phyloP scores from a whole-genome alignment of 345 rosid species.

The Linum usitatissimum region DNA sequence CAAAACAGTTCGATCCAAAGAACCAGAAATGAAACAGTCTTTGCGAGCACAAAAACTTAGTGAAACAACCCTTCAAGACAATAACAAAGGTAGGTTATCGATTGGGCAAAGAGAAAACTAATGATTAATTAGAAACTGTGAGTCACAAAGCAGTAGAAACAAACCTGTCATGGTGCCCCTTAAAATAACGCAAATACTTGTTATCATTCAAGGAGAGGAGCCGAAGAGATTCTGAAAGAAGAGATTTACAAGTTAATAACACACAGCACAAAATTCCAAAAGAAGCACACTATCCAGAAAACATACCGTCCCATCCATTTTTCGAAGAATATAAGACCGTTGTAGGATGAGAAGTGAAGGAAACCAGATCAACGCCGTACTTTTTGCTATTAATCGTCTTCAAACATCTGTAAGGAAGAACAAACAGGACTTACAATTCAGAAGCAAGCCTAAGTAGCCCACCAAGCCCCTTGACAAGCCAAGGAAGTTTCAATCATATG shows the following conservation, averaged over 20 bases:
- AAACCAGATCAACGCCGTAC: constrained; percentile 93
- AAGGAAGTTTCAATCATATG: too few species aligned
- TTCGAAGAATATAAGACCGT: constrained; percentile 92
- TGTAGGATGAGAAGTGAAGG: constrained; percentile 78
- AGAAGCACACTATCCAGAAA: background rate
- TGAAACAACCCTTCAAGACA: constrained; percentile 64
- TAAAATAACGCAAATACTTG: constrained; percentile 83
- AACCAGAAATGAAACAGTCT: constrained; percentile 85
- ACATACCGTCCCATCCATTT: constrained; percentile 98
- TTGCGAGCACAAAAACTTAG: constrained; percentile 80
- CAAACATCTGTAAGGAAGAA: constrained; percentile 49
- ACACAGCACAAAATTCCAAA: background rate
- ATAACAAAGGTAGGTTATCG: background rate
- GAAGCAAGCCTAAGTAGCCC: background rate
- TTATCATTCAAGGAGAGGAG: constrained; percentile 92
- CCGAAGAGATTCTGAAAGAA: constrained; percentile 59
- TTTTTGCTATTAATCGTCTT: constrained; percentile 95
- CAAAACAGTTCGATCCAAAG: constrained; percentile 91
- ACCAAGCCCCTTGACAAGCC: background rate
- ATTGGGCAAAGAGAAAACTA: constrained; percentile 1
- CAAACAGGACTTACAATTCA: background rate
- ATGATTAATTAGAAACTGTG: background rate
- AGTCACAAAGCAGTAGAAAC: constrained; percentile 6
- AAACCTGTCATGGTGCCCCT: constrained; percentile 97
- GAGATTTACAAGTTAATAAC: constrained; percentile 5